Evolutionary conservation across 1,284 basidiomycete genomes (phyloP).

Genomic region (Afroboletus lepidellus): DNA sequence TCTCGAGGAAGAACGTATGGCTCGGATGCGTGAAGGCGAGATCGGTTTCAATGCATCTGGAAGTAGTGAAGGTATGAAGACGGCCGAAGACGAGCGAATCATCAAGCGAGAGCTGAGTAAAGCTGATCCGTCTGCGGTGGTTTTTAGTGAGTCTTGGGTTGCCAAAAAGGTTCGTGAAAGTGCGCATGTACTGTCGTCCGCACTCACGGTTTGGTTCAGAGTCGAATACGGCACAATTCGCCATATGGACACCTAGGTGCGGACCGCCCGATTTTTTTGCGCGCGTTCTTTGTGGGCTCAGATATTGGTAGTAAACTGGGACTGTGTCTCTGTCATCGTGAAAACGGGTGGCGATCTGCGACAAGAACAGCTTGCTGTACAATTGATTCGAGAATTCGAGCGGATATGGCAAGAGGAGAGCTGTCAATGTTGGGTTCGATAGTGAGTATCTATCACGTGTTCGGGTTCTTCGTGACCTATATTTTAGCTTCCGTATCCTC

Average conservation of each 20-base stretch:
- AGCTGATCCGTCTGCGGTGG: slow-evolving; percentile 92
- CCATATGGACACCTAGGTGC: slow-evolving; percentile 94
- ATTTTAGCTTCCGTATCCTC: slow-evolving; percentile 72
- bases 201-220: slow-evolving; percentile 41
- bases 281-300: slow-evolving; percentile 10
- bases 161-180: slow-evolving; percentile 77
- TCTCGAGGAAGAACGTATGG: slow-evolving; percentile 95
- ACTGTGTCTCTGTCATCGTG: slow-evolving; percentile 95
- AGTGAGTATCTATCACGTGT: slow-evolving; percentile 53
- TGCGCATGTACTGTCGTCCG: background rate
- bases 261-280: slow-evolving; percentile 31
- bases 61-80: slow-evolving; percentile 50
- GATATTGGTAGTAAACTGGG: slow-evolving; percentile 58
- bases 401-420: slow-evolving; percentile 94
- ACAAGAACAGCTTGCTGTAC: slow-evolving; percentile 96
- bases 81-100: slow-evolving; percentile 86
- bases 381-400: slow-evolving; percentile 92
- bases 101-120: slow-evolving; percentile 94
- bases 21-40: slow-evolving; percentile 80
- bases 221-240: slow-evolving; percentile 86
- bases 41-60: slow-evolving; percentile 48
- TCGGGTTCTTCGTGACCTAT: slow-evolving; percentile 4
- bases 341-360: slow-evolving; percentile 97
- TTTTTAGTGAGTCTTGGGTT: slow-evolving; percentile 95
- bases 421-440: slow-evolving; percentile 87